A percentile compares a stretch with the other conserved stretches of the same genome.
Conservation (phyloP, 2,329 filamentous ascomycete species). For the Pseudopithomyces chartarum region DNA sequence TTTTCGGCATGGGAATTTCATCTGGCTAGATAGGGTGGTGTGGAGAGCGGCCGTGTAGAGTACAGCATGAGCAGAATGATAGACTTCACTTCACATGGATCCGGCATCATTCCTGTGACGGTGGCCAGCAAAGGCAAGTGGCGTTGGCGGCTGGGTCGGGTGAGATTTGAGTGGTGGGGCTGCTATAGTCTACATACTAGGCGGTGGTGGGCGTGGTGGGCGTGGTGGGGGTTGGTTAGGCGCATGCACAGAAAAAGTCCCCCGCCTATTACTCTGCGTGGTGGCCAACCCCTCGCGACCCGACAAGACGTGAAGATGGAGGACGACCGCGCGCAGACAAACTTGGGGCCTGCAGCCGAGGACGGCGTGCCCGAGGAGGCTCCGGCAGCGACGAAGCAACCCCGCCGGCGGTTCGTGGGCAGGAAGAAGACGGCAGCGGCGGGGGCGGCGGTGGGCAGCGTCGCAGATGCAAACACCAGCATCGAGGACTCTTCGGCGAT, state of each 20-base stretch:
- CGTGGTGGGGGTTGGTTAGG: no score
- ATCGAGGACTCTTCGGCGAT: slow-evolving; percentile 69
- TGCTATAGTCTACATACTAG: no score
- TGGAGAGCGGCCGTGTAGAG: neutral
- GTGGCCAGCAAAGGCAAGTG: no score
- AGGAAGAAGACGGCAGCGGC: slow-evolving; percentile 66
- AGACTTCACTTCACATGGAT: neutral
- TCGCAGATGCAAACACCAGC: slow-evolving; percentile 46
- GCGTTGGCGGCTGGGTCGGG: no score
- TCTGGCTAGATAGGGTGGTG: neutral
- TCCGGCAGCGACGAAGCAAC: slow-evolving; percentile 64
- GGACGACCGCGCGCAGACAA: slow-evolving; percentile 71
- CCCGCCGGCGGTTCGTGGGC: slow-evolving; percentile 91
- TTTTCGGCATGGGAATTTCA: slow-evolving; percentile 13
- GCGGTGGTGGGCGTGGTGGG: no score
- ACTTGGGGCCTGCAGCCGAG: slow-evolving; percentile 71
- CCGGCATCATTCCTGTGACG: no score
- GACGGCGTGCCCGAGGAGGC: slow-evolving; percentile 63
- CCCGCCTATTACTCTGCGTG: no score
- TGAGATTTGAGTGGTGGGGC: no score
- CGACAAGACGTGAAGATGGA: slow-evolving; percentile 62
- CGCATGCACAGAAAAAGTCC: no score
- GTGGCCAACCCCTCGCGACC: neutral
- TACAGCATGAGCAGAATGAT: neutral
- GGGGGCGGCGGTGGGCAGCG: slow-evolving; percentile 61